Evolutionary conservation across 2,329 filamentous ascomycete species (phyloP).

Genomic region (Fusarium nurragi): DNA sequence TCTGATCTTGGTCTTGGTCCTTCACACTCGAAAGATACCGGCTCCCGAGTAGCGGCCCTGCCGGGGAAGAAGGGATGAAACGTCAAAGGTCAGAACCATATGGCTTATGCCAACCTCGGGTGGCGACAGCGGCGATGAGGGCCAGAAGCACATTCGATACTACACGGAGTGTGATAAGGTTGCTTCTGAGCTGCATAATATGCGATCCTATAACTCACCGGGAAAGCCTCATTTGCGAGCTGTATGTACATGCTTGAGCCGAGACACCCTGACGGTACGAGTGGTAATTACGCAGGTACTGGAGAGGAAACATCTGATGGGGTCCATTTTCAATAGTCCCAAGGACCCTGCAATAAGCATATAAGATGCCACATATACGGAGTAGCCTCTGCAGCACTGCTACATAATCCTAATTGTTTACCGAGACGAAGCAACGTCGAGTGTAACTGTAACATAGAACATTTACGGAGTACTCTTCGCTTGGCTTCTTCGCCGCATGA

Average conservation of each 20-base stretch:
- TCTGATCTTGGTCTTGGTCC: neutral
- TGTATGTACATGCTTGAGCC: neutral
- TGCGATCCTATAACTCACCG: slow-evolving; percentile 2
- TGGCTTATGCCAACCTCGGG: slow-evolving; percentile 6
- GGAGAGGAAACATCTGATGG: slow-evolving; percentile 23
- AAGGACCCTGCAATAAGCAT: slow-evolving; percentile 18
- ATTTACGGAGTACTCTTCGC: neutral
- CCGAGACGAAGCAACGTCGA: slow-evolving; percentile 22
- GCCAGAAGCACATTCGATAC: neutral
- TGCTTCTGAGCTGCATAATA: slow-evolving; percentile 13
- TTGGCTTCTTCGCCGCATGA: slow-evolving; percentile 6
- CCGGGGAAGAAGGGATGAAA: slow-evolving; percentile 41
- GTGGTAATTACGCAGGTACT: neutral
- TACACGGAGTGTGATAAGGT: neutral
- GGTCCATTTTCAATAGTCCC: slow-evolving; percentile 32
- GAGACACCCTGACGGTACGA: neutral
- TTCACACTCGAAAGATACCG: neutral
- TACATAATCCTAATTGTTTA: neutral
- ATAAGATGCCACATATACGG: slow-evolving; percentile 38
- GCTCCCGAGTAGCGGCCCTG: slow-evolving; percentile 4
- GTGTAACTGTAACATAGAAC: slow-evolving; percentile 23
- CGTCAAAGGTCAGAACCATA: slow-evolving; percentile 29
- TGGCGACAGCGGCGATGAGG: slow-evolving; percentile 15
- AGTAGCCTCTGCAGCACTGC: slow-evolving; percentile 6
- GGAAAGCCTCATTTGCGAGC: neutral